phyloP scores from a whole-genome alignment of 768 basidiomycete genomes.

The Austroboletus festivus region DNA sequence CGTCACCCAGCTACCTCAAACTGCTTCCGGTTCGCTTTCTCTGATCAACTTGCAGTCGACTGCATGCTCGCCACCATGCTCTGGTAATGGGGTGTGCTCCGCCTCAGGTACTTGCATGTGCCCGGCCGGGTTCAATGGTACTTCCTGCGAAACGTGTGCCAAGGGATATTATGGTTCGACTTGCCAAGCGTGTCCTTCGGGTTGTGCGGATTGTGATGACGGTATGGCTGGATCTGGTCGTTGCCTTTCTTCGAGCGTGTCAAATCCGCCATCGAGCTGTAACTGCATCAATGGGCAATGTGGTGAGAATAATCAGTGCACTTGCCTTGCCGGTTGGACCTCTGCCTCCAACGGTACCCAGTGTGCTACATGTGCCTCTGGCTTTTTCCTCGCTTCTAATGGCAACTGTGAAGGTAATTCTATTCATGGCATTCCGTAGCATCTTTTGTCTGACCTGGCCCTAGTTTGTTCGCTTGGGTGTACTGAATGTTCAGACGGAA shows the following conservation, averaged over 20 bases:
- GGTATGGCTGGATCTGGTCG: slow-evolving; percentile 75
- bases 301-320: slow-evolving; percentile 62
- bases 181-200: slow-evolving; percentile 67
- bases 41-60: slow-evolving; percentile 72
- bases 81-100: slow-evolving; percentile 70
- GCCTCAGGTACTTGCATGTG: slow-evolving; percentile 70
- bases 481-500: slow-evolving; percentile 59
- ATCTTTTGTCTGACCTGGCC: slow-evolving; percentile 1
- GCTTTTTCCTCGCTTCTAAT: slow-evolving; percentile 67
- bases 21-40: slow-evolving; percentile 46
- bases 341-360: slow-evolving; percentile 67
- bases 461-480: slow-evolving; percentile 76
- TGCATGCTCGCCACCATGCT: slow-evolving; percentile 72
- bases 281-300: slow-evolving; percentile 84
- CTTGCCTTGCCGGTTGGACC: slow-evolving; percentile 77
- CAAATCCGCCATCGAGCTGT: slow-evolving; percentile 61
- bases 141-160: slow-evolving; percentile 76
- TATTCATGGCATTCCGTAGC: background rate
- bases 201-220: slow-evolving; percentile 71
- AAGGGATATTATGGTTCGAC: slow-evolving; percentile 71
- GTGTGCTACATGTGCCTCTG: slow-evolving; percentile 70
- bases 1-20: slow-evolving; percentile 59
- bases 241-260: slow-evolving; percentile 53
- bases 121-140: slow-evolving; percentile 68
- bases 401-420: slow-evolving; percentile 71